These are phyloP conservation scores for Rutstroemia sp. DNA, from an alignment of 2,329 filamentous ascomycete genomes.

Conservation along the genomic window DNA sequence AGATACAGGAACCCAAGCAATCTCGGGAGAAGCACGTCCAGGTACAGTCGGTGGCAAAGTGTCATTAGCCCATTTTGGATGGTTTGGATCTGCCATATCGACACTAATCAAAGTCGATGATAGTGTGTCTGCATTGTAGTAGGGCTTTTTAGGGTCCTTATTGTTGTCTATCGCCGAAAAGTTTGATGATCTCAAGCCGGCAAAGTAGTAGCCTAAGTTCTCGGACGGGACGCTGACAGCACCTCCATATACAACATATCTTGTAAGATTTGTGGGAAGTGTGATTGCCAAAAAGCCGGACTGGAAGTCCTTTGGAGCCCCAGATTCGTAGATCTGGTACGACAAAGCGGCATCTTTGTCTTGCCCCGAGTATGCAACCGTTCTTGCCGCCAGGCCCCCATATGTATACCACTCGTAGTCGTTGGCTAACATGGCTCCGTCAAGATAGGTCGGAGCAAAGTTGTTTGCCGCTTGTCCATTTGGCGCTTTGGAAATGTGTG, in stretches of 20 bases:
- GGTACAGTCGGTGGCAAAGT: constrained; percentile 43
- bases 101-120: constrained; percentile 54
- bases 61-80: constrained; percentile 48
- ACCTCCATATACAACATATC: constrained; percentile 58
- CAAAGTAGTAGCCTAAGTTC: constrained; percentile 65
- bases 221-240: constrained; percentile 60
- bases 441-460: constrained; percentile 47
- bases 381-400: constrained; percentile 45
- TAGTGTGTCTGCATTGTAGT: constrained; percentile 28
- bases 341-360: constrained; percentile 37
- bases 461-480: constrained; percentile 41
- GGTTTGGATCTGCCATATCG: constrained; percentile 46
- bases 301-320: constrained; percentile 30
- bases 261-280: constrained; percentile 42
- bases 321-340: constrained; percentile 49
- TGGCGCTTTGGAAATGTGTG: constrained; percentile 39
- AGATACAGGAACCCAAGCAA: constrained; percentile 73
- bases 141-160: constrained; percentile 13
- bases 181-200: constrained; percentile 47
- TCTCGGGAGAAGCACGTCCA: constrained; percentile 54
- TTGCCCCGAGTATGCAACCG: constrained; percentile 33
- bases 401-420: constrained; percentile 56
- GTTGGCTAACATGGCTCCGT: constrained; percentile 60
- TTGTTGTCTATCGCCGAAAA: constrained; percentile 42
- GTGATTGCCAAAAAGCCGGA: neutral